phyloP scores from a whole-genome alignment of 495 filamentous ascomycete genomes.

The Pseudevernia furfuracea region DNA sequence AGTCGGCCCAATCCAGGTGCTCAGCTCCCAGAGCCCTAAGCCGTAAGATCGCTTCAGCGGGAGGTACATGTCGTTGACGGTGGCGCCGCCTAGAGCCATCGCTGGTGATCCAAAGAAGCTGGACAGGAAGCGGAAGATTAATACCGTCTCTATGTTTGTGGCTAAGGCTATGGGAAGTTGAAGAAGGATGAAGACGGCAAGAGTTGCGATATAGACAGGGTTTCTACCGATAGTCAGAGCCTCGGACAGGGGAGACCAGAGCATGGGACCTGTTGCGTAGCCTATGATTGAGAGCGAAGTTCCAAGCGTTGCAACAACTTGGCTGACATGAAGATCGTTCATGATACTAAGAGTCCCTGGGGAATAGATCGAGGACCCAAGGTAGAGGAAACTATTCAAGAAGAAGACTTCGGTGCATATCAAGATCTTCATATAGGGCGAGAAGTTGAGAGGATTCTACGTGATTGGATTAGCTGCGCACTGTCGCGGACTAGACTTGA shows the following conservation, averaged over 20 bases:
- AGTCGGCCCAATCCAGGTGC: too few species aligned
- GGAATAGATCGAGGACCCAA: conserved; percentile 37
- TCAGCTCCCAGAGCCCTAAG: too few species aligned
- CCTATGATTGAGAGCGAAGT: conserved; percentile 41
- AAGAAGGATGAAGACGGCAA: conserved; percentile 41
- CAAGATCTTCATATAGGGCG: conserved; percentile 32
- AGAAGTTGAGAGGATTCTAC: conserved; percentile 37
- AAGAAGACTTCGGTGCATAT: conserved; percentile 37
- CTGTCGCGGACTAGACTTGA: not conserved
- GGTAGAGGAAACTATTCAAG: conserved; percentile 38
- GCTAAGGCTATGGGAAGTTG: conserved; percentile 38
- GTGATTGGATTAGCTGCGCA: too few species aligned
- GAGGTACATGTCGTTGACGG: too few species aligned
- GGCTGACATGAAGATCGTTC: conserved; percentile 37
- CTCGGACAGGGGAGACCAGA: conserved; percentile 45
- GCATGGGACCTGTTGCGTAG: conserved; percentile 39
- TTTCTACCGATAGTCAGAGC: conserved; percentile 42
- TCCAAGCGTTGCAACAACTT: conserved; percentile 39
- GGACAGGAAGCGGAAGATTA: too few species aligned
- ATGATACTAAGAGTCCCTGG: conserved; percentile 31
- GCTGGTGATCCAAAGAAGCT: too few species aligned
- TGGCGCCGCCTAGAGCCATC: too few species aligned
- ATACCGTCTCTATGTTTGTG: conserved; percentile 34
- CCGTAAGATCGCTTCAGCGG: too few species aligned
- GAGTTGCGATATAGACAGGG: conserved; percentile 38